These are phyloP conservation scores for Dioszegia aurantiaca DNA, from an alignment of 768 basidiomycete species.

Conservation along the genomic window DNA sequence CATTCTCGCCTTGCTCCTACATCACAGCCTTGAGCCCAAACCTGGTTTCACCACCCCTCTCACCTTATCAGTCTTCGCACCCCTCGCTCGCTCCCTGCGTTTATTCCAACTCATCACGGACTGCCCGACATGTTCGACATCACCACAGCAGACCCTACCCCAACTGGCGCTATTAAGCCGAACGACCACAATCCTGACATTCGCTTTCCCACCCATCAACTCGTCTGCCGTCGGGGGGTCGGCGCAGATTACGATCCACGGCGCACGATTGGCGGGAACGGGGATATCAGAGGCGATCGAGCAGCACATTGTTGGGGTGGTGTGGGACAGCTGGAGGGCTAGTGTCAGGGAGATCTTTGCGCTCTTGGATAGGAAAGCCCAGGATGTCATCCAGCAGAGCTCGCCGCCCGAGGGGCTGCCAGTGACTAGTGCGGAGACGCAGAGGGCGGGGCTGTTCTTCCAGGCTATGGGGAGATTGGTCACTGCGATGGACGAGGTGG, in stretches of 20 bases:
- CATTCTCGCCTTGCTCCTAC: constrained; percentile 34
- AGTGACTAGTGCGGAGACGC: constrained; percentile 32
- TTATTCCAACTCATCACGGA: constrained; percentile 37
- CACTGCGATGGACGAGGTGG: constrained; percentile 49
- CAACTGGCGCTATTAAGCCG: constrained; percentile 45
- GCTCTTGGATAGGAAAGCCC: constrained; percentile 38
- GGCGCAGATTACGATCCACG: constrained; percentile 45
- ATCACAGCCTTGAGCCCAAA: constrained; percentile 43
- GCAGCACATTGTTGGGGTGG: constrained; percentile 45
- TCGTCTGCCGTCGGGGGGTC: constrained; percentile 32
- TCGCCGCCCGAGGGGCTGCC: constrained; percentile 3
- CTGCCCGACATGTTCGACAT: constrained; percentile 34
- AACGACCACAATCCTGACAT: constrained; percentile 47
- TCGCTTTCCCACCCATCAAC: constrained; percentile 42
- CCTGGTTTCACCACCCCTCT: constrained; percentile 42
- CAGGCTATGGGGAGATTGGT: constrained; percentile 45
- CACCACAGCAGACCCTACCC: constrained; percentile 45
- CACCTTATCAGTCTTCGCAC: constrained; percentile 38
- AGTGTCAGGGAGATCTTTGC: constrained; percentile 42
- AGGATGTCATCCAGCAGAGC: constrained; percentile 37
- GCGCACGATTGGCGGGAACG: constrained; percentile 41
- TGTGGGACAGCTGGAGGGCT: constrained; percentile 47
- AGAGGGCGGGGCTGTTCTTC: constrained; percentile 47
- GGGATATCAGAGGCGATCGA: constrained; percentile 45
- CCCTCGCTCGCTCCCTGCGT: constrained; percentile 38